Base-by-base conservation (phyloP, 164 flowering plant species). In the Macadamia integrifolia region DNA sequence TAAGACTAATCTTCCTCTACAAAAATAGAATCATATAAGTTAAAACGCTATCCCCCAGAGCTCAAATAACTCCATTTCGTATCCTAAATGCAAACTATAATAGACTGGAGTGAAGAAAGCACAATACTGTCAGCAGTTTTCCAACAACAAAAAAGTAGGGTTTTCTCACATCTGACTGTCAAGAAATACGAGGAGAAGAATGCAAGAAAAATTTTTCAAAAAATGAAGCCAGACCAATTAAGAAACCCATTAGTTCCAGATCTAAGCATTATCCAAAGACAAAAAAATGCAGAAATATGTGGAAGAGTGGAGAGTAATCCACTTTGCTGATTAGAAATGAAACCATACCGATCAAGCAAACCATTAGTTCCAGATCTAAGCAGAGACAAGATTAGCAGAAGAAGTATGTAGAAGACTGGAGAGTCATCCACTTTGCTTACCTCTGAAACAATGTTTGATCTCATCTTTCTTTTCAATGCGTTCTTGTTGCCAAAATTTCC, bases 391-490 rank as follows among this genome's bases (percentile, higher is more conserved):
- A 58, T 9, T 14, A 15, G 35, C 12, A 2, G 17, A 31, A 35
- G 50, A 3, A 11, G 15, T 18, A 3, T 11, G 53, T 13, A 7
- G n/a, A 13, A 23, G 49, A 66, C 23, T 14, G n/a, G 6, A 23
- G 49, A 66, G 32, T 42, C 23, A 32, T 66, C 15, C 50, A 2
- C 28, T 40, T 52, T 15, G 35, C 30, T 62, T 69, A 87, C 92
- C 88, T 85, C 92, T 48, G 92, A 72, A 32, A 87, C 89, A 62
- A 87, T 77, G 84, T 86, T 87, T 13, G 92, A 76, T 80, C 89
- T 81, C 92, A 87, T 87, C 60, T 69, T 50, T 42, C 43, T 49
- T 3, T 61, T 32, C 56, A 14, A 35, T 28, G 56, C 44, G 23
- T 10, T 58, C 12, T 18, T 28, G 3, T 17, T 30, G 62, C 44